Conservation (phyloP, 2,329 filamentous ascomycete genomes). For the Botrytis cinerea region DNA sequence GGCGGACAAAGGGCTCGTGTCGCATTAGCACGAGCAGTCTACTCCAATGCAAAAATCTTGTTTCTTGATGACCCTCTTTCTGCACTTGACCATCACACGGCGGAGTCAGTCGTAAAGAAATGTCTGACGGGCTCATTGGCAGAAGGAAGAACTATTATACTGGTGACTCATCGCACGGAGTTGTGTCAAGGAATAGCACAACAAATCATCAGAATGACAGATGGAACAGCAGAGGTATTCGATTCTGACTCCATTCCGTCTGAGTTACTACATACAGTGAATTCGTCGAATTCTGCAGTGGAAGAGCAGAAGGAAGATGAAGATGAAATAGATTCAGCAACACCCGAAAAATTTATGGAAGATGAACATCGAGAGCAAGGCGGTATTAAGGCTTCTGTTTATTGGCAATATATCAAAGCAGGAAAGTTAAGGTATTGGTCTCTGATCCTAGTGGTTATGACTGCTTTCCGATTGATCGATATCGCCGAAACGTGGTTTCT, state of each 20-base stretch:
- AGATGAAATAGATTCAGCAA: conserved; percentile 45
- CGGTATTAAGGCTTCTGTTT: conserved; percentile 72
- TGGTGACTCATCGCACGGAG: conserved; percentile 68
- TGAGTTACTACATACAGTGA: conserved; percentile 34
- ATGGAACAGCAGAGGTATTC: conserved; percentile 51
- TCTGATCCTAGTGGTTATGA: conserved; percentile 62
- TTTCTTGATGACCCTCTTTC: conserved; percentile 62
- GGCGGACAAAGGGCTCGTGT: conserved; percentile 63
- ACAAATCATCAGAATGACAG: conserved; percentile 69
- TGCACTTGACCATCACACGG: conserved; percentile 64
- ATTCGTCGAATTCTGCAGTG: conserved; percentile 31
- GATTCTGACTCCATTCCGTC: conserved; percentile 34
- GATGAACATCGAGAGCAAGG: conserved; percentile 75
- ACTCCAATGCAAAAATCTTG: conserved; percentile 55
- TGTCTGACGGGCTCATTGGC: conserved; percentile 58
- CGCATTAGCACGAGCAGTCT: conserved; percentile 61
- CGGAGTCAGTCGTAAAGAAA: conserved; percentile 59
- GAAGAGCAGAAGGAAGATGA: conserved; percentile 37
- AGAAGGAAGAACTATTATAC: conserved; percentile 54
- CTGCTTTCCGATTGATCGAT: conserved; percentile 62
- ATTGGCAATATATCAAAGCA: conserved; percentile 83
- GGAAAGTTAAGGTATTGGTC: conserved; percentile 75
- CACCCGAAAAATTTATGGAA: conserved; percentile 76
- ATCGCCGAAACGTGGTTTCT: conserved; percentile 77
- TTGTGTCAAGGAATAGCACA: conserved; percentile 72